Evolutionary conservation across 2,329 filamentous ascomycete species (phyloP), one percentile per base, ranked within the genome.

Genomic region (Plenodomus tracheiphilus): DNA sequence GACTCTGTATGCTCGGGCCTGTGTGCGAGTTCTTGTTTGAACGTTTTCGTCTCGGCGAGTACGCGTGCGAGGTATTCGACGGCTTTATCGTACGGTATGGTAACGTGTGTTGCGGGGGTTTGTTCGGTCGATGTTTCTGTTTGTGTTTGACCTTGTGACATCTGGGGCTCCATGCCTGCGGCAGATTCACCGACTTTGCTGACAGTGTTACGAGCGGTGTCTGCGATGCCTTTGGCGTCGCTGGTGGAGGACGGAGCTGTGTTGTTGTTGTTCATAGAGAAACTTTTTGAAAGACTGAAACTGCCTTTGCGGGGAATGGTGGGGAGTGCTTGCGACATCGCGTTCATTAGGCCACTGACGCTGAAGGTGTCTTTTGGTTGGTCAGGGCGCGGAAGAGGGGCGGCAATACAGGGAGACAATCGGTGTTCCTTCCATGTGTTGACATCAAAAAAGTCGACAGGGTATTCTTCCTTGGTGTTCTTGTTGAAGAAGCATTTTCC

Each of bases 401-500:
- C 79, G n/a, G 75, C 79, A 36, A 95, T 82, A 66, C 88, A 94
- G 0, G 92, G 92, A 2, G 89, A 93, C 8, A 90, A 79, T 22
- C 85, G 81, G 69, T 90, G 85, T 53, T 88, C 86, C 46, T 88
- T 83, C 92, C 93, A 97, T 43, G 85, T 84, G 13, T 89, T 79
- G 0, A 85, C 76, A 62, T 93, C 80, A 73, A 91, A 95, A 68
- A 96, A 96, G 70, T 97, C 86, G 34, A 97, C 80, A 0, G 81
- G 85, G 63, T 93, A 95, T 55, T 88, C 82, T 65, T 95, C 86
- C 51, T 87, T 86, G 0, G 91, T 94, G 37, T 85, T 72, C 61
- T 87, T 90, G 74, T 97, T 87, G 62, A 96, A 80, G 69, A 96
- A 97, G 72, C 91, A 95, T 64, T 85, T 85, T 0, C 91, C 91